phyloP scores from a whole-genome alignment of 2,329 filamentous ascomycete genomes.

The Neurospora crassa region DNA sequence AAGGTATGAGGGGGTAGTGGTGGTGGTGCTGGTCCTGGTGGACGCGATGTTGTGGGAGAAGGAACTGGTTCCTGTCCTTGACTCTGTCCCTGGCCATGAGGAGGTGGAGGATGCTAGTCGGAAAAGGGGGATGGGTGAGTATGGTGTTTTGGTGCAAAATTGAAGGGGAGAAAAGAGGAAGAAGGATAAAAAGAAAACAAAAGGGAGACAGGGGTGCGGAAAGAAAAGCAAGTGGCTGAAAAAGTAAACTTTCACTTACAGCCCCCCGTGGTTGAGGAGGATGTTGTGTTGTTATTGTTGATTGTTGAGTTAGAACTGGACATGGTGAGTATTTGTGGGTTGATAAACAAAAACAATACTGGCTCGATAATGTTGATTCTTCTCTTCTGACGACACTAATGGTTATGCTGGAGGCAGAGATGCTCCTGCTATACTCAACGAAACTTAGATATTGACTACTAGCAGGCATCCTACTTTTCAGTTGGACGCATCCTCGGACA shows the following conservation, averaged over 20 bases:
- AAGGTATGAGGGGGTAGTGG: not conserved
- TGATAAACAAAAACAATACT: not conserved
- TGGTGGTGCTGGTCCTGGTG: not conserved
- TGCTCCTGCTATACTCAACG: not conserved
- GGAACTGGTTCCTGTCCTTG: not conserved
- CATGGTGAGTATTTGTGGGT: not conserved
- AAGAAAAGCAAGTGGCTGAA: not conserved
- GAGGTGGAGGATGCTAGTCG: not conserved
- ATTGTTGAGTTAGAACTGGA: not conserved
- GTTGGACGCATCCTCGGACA: not conserved
- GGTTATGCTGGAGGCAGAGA: not conserved
- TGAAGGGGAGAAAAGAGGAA: not conserved
- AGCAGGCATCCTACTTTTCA: not conserved
- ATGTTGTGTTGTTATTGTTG: not conserved
- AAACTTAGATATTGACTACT: not conserved
- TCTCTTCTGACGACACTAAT: not conserved
- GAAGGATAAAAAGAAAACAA: not conserved
- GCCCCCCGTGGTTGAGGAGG: not conserved
- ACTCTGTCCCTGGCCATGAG: not conserved
- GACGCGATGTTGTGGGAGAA: not conserved
- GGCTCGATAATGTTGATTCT: not conserved
- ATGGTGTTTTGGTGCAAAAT: too few species aligned
- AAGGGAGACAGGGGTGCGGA: not conserved
- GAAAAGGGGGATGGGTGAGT: not conserved
- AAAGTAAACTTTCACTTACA: not conserved